Evolutionary conservation across 23 red algal species (phyloP), one percentile per base, ranked within the genome.

Genomic region (Gracilariopsis chorda): DNA sequence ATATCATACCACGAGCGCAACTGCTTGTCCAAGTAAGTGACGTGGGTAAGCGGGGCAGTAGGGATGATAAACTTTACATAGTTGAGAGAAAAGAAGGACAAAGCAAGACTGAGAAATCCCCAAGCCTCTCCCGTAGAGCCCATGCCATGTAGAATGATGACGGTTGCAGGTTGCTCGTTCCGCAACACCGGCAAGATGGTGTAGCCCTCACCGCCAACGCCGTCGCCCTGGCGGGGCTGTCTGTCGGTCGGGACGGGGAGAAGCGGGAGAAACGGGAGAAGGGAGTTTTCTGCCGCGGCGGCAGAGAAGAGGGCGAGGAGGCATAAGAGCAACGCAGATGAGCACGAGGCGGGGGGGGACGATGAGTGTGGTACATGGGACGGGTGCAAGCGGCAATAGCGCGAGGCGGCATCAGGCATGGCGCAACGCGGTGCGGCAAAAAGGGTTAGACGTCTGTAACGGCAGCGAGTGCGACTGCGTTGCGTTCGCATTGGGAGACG

Each of bases 101-200:
- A 40, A 19, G 69, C 88, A 7, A 89, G 47, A 43, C 58, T 68
- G 34, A 87, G 48, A 24, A 76, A 71, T 27, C 53, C 73, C 95
- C 95, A 98, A 40, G 81, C 91, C 35, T 98, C 90, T 16, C 90
- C 95, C 46, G 90, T 90, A 35, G 80, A 84, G 82, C 95, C 95
- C 36, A 94, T 65, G 8, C 95, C 95, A 53, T 98, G 95, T n/a
- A 98, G n/a, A 17, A 93, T 73, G 40, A 98, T 92, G 0, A 90
- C 90, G 60, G 82, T 84, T 1, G 95, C 76, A 0, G 83, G 61
- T 23, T 47, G 35, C n/a, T 71, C 85, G 28, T 73, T 29, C 34
- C 76, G 76, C 48, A 88, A 78, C 2, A 89, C 59, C 12, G 93
- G 93, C 43, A 65, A 39, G 78, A 95, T 51, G 64, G 81, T 86